phyloP scores from a whole-genome alignment of 202 grass and related monocot genomes.

The Bolboschoenoplectus hybrid region DNA sequence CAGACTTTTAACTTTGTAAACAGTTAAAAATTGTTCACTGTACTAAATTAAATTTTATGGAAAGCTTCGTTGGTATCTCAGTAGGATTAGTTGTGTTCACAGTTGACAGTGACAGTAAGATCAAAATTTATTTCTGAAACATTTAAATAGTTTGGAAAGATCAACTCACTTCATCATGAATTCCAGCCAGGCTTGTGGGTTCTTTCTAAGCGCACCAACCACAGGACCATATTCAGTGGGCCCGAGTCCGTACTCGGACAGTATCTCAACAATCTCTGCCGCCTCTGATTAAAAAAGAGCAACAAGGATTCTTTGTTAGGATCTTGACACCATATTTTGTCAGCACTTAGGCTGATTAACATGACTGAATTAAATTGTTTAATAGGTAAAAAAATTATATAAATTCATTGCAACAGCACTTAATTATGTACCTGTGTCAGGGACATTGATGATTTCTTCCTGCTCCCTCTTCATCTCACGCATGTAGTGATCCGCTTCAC shows the following conservation, averaged over 20 bases:
- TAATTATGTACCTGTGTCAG: slow-evolving; percentile 52
- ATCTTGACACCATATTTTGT: neutral
- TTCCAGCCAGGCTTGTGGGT: slow-evolving; percentile 88
- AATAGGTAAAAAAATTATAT: neutral
- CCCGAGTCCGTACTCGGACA: slow-evolving; percentile 78
- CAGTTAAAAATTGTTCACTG: neutral
- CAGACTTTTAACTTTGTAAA: neutral
- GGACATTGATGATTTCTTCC: slow-evolving; percentile 88
- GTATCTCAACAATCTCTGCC: slow-evolving; percentile 80
- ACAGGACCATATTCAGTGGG: slow-evolving; percentile 69
- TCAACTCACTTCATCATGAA: slow-evolving; percentile 94
- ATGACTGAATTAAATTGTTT: neutral
- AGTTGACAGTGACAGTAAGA: neutral
- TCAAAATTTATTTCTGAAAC: neutral
- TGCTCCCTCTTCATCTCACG: slow-evolving; percentile 84
- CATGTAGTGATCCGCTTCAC: slow-evolving; percentile 85
- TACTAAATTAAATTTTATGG: neutral
- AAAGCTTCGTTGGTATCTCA: neutral
- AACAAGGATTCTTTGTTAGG: neutral
- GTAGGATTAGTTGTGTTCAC: neutral
- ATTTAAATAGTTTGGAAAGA: neutral
- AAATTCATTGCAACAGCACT: neutral
- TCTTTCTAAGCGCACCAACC: slow-evolving; percentile 68
- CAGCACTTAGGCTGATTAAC: neutral
- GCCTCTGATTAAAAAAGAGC: slow-evolving; percentile 59